Percentiles rank a stretch among this genome's conserved stretches.
Conservation (phyloP, 1,139 yeast genomes). For the Candida gigantensis region DNA sequence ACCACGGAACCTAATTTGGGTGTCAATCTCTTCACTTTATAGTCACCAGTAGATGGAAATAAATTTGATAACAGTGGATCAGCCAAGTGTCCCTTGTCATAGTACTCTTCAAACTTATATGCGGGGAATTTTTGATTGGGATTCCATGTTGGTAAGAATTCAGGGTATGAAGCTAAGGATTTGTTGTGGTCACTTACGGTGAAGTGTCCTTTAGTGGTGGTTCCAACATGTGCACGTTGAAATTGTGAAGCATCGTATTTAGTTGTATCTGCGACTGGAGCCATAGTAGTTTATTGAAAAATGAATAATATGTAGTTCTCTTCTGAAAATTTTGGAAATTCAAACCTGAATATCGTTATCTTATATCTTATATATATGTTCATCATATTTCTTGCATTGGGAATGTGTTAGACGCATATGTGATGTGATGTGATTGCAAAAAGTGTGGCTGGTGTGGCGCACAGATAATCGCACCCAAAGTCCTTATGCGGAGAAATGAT, state of each 20-base stretch:
- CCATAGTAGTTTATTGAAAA: conserved; percentile 9
- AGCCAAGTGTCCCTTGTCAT: conserved; percentile 26
- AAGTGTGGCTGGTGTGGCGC: neutral
- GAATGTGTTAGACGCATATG: too few relatives aligned
- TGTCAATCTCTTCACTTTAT: conserved; percentile 19
- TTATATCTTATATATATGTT: too few relatives aligned
- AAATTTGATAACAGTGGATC: conserved; percentile 20
- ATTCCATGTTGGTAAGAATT: conserved; percentile 33
- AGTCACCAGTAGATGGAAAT: conserved; percentile 13
- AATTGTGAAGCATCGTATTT: conserved; percentile 32
- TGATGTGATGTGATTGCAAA: neutral
- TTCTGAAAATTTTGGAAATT: too few relatives aligned
- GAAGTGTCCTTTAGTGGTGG: conserved; percentile 24
- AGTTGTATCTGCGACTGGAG: conserved; percentile 18
- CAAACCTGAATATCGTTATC: too few relatives aligned
- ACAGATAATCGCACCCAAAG: neutral
- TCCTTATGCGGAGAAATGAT: too few relatives aligned
- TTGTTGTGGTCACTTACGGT: conserved; percentile 27
- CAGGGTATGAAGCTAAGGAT: conserved; percentile 22
- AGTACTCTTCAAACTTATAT: conserved; percentile 22
- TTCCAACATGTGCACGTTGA: conserved; percentile 27
- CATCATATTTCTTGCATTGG: neutral
- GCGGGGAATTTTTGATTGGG: conserved; percentile 27
- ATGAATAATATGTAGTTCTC: neutral
- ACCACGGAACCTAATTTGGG: conserved; percentile 30